These are phyloP conservation scores for Quillaja saponaria DNA, from an alignment of 306 rosid species.

Conservation along the genomic window DNA sequence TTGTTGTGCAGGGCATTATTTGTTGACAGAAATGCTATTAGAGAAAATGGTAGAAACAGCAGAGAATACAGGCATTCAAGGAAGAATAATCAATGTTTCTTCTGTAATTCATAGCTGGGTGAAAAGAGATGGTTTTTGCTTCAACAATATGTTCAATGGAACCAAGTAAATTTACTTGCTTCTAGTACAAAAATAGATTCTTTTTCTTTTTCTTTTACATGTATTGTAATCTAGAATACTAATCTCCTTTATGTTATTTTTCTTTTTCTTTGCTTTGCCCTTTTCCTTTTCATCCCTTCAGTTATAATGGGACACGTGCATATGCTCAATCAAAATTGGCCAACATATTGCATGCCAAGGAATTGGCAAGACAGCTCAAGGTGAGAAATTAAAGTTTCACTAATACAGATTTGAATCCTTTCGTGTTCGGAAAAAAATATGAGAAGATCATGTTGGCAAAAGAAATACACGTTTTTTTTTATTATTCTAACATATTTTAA, in stretches of 20 bases:
- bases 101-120: slow-evolving; percentile 89
- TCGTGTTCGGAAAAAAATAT: too few species aligned
- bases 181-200: neutral
- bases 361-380: slow-evolving; percentile 77
- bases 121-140: slow-evolving; percentile 57
- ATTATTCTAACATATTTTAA: too few species aligned
- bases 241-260: too few species aligned
- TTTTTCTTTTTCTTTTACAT: too few species aligned
- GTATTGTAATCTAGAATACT: slow-evolving; percentile 12
- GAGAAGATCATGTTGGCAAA: neutral
- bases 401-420: neutral
- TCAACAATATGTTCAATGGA: slow-evolving; percentile 69
- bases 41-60: slow-evolving; percentile 88
- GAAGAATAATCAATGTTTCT: slow-evolving; percentile 84
- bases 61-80: slow-evolving; percentile 74
- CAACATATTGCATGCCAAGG: slow-evolving; percentile 78
- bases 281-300: slow-evolving; percentile 39
- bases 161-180: slow-evolving; percentile 47
- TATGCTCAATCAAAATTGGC: slow-evolving; percentile 93
- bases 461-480: too few species aligned
- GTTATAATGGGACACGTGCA: slow-evolving; percentile 85
- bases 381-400: too few species aligned
- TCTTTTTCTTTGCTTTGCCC: neutral
- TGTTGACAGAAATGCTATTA: slow-evolving; percentile 74
- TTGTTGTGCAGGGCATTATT: slow-evolving; percentile 66